phyloP scores from a whole-genome alignment of 2,329 filamentous ascomycete genomes.

The Monilinia fructicola region DNA sequence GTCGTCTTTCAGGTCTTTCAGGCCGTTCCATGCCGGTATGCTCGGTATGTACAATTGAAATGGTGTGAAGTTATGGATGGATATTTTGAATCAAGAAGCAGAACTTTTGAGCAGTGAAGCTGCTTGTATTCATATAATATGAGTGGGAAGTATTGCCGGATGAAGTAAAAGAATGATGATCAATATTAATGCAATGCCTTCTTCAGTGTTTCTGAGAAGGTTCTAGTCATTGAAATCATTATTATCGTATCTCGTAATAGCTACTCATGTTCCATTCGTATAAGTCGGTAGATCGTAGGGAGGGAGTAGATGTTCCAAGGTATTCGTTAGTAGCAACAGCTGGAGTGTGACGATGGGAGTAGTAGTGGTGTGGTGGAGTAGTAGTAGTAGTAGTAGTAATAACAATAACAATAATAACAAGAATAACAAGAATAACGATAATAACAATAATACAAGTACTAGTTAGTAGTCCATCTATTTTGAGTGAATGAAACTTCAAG shows the following conservation, averaged over 20 bases:
- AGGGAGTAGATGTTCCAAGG: no score
- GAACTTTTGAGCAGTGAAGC: background rate
- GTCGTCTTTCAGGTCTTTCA: slow-evolving; percentile 21
- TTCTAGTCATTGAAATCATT: slow-evolving; percentile 10
- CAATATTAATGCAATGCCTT: background rate
- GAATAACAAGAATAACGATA: background rate
- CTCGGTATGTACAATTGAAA: background rate
- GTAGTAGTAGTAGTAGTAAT: background rate
- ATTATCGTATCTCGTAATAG: background rate
- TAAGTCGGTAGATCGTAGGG: background rate
- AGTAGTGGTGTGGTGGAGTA: no score
- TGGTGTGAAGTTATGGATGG: background rate
- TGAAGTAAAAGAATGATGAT: background rate
- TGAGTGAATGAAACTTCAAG: no score
- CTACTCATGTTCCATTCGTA: background rate
- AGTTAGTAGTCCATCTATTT: no score
- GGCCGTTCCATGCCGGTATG: slow-evolving; percentile 29
- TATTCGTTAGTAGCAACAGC: no score
- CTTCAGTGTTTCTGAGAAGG: background rate
- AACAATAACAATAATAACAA: no score
- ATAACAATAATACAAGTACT: no score
- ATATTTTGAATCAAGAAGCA: background rate
- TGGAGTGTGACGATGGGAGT: background rate
- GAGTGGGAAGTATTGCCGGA: no score
- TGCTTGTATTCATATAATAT: background rate